Evolutionary conservation across 257 asterid species (phyloP).

Genomic region (Coffea canephora): DNA sequence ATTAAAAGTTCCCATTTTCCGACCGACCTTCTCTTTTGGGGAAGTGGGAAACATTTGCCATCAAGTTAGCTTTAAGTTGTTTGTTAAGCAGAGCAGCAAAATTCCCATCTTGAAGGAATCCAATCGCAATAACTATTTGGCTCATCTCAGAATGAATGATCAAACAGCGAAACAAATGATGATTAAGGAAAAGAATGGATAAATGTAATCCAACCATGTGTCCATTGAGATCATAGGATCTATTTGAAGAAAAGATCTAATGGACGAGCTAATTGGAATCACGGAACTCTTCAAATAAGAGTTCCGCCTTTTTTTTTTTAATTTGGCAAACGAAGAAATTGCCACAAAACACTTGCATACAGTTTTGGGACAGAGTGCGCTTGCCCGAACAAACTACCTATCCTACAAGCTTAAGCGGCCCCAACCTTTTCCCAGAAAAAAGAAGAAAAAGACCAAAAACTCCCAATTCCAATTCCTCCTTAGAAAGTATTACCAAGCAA

Average conservation of each 20-base stretch:
- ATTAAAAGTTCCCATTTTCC: too few relatives aligned
- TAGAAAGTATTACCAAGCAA: neutral
- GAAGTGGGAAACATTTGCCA: too few relatives aligned
- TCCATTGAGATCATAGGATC: constrained; percentile 19
- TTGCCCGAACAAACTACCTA: constrained; percentile 14
- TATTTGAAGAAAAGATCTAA: neutral
- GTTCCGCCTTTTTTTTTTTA: neutral
- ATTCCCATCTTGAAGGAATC: neutral
- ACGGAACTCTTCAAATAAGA: neutral
- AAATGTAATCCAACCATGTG: constrained; percentile 34
- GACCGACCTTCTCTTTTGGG: too few relatives aligned
- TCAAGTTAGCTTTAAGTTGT: neutral
- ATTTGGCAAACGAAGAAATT: constrained; percentile 42
- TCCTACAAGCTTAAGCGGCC: too few relatives aligned
- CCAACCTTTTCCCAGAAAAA: too few relatives aligned
- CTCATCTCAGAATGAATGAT: too few relatives aligned
- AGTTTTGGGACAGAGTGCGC: constrained; percentile 44
- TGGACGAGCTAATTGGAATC: constrained; percentile 26
- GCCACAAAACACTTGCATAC: constrained; percentile 30
- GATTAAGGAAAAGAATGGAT: neutral
- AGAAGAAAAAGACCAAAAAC: too few relatives aligned
- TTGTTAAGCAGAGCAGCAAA: neutral
- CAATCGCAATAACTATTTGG: neutral
- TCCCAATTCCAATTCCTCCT: too few relatives aligned
- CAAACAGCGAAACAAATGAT: too few relatives aligned